Evolutionary conservation across 768 basidiomycete genomes (phyloP), one percentile per base, ranked within the genome.

Genomic region (Naematelia encephala): DNA sequence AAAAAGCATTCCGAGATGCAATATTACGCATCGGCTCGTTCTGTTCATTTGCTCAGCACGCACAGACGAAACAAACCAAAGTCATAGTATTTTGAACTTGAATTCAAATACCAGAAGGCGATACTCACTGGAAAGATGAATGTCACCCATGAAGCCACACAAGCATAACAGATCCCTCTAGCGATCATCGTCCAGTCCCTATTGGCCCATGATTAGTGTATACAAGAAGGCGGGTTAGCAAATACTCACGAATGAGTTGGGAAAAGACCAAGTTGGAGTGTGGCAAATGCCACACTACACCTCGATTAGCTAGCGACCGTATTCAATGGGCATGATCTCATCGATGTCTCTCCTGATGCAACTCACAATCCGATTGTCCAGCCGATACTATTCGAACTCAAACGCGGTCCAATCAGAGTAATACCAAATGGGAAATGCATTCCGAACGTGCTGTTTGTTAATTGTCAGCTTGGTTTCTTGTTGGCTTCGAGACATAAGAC

Each of bases 331-430:
- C 34, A 45, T 4, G 46, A 28, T 48, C 47, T 11, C 19, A 43
- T 43, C 39, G 39, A 43, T 11, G 39, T 11, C 12, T 43, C 12
- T 11, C 12, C 11, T 11, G 39, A 43, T 11, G 39, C 19, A 43
- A 66, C 70, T 62, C 54, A 72, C 70, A 72, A 69, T 11, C 61
- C 63, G 3, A 65, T 5, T 8, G 70, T 72, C 44, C 61, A 61
- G 12, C 70, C 70, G 16, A 72, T 60, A 49, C 62, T 62, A 45
- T 64, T 66, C 19, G 67, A 69, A 13, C 63, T 65, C 42, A 61
- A 50, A 25, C 70, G 42, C 2, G 70, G 70, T 19, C 70, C 70
- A 2, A 72, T 69, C 1, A 72, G 56, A 2, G 70, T 69, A 16
- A 72, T 62, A 27, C 63, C 60, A 51, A 59, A 60, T 16, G 61